Evolutionary conservation across 495 filamentous ascomycete genomes (phyloP), one percentile per base, ranked within the genome.

Genomic region (Penicillium atrosanguineum): DNA sequence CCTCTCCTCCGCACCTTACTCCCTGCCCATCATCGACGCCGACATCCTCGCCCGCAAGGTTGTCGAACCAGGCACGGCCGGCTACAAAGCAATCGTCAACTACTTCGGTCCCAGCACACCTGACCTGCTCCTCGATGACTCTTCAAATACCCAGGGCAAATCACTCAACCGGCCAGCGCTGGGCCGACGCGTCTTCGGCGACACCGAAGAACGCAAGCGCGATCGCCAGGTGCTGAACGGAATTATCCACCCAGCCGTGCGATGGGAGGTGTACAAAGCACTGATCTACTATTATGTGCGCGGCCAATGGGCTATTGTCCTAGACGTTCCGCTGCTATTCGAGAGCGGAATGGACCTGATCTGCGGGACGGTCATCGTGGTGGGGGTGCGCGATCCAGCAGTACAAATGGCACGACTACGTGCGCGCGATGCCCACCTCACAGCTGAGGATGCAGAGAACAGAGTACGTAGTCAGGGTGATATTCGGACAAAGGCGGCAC

Each of bases 1-100:
- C 60, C 90, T 98, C 69, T 81, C 85, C 49, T 72, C 79, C 0
- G 79, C 89, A 0, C 92, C 91, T 11, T 86, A 97, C 78, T 82
- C 80, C 60, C 83, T 97, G 65, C 93, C 94, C 66, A 82, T 97
- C 64, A 88, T 98, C 79, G 94, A 98, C 74, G 91, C 94, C 60
- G 95, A 98, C 79, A 68, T 92, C 25, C 77, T 97, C 59, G 91
- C 94, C 49, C 90, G 91, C 60, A 75, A 89, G 60, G 94, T 96
- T 53, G 91, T 97, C 70, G 87, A 90, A 67, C 94, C 94, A 1
- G 92, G 93, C 46, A 95, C 89, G 5, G 56, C 79, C 11, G 90
- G 86, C 61, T 95, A 96, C 82, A 78, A 79, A 36, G 80, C 82
- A 15, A 95, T 97, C 63, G 79, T 96, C 34, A 68, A 72, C 9